These are phyloP conservation scores for Xylariales sp. DNA, from an alignment of 2,329 filamentous ascomycete genomes.

Conservation along the genomic window DNA sequence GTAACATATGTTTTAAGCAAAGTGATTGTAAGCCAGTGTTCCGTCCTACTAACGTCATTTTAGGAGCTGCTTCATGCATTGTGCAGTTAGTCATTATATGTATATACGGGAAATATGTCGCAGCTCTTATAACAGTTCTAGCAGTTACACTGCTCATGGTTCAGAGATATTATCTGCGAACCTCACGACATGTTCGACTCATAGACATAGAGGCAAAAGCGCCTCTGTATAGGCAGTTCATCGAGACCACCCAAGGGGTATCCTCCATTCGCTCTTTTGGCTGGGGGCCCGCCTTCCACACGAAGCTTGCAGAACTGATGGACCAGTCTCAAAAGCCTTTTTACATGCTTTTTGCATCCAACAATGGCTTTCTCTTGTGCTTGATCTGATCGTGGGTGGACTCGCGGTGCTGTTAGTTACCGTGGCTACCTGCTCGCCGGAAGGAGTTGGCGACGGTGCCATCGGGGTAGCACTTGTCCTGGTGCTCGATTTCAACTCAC, in stretches of 20 bases:
- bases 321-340: conserved; percentile 14
- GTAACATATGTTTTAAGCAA: not conserved
- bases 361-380: conserved; percentile 15
- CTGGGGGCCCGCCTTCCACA: conserved; percentile 9
- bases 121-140: conserved; percentile 21
- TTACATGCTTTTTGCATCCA: conserved; percentile 15
- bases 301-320: conserved; percentile 3
- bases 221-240: conserved; percentile 27
- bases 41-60: too few species aligned
- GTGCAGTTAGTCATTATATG: not conserved
- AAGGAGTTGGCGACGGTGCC: conserved; percentile 6
- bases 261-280: conserved; percentile 18
- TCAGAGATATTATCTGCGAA: conserved; percentile 28
- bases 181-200: conserved; percentile 27
- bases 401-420: conserved; percentile 13
- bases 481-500: conserved; percentile 8
- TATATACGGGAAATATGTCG: conserved; percentile 16
- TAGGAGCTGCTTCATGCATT: too few species aligned
- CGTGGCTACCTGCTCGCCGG: conserved; percentile 7
- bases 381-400: conserved; percentile 13
- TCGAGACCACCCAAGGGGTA: conserved; percentile 14
- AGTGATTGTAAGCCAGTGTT: too few species aligned
- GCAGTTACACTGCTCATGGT: conserved; percentile 19
- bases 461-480: conserved; percentile 14
- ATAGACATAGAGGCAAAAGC: conserved; percentile 29